A percentile compares a stretch with the other conserved stretches of the same genome.
Conservation (phyloP, 1,139 yeast genomes). For the Suhomyces anneliseae region DNA sequence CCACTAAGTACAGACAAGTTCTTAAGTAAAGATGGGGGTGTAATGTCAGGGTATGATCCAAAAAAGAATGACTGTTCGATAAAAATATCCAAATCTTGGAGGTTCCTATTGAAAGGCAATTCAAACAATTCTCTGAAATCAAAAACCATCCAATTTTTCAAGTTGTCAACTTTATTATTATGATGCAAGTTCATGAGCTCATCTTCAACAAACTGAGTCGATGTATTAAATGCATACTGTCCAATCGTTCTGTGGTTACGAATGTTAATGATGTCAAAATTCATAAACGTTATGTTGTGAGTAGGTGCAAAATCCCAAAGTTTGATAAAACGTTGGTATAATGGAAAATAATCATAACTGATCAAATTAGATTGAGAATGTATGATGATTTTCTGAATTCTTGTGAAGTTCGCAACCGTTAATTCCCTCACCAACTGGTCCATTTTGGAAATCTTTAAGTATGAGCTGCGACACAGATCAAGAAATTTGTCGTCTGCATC, state of each 20-base stretch:
- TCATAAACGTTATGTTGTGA: conserved; percentile 19
- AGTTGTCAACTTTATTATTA: conserved; percentile 18
- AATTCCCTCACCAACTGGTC: conserved; percentile 15
- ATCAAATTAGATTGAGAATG: conserved; percentile 21
- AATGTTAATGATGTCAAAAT: conserved; percentile 24
- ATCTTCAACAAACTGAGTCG: conserved; percentile 20
- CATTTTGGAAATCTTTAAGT: conserved; percentile 11
- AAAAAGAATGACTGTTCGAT: conserved; percentile 14
- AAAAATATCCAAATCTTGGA: conserved; percentile 22
- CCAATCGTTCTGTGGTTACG: conserved; percentile 21
- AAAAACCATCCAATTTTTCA: conserved; percentile 25
- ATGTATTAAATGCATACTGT: conserved; percentile 15
- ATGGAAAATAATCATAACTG: conserved; percentile 18
- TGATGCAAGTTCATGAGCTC: conserved; percentile 12
- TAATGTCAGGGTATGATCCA: conserved; percentile 1
- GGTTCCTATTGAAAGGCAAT: conserved; percentile 20
- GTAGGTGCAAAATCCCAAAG: conserved; percentile 19
- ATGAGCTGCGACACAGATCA: conserved; percentile 1
- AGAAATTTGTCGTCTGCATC: conserved; percentile 10
- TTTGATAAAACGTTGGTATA: conserved; percentile 18
- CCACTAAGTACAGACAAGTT: conserved; percentile 11
- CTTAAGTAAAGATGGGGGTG: neutral
- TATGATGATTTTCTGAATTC: conserved; percentile 18
- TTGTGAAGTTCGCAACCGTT: conserved; percentile 14
- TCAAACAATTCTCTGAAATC: conserved; percentile 21